A percentile compares a stretch with the other conserved stretches of the same genome.
Evolutionary conservation across 371 early-diverging fungal genomes (phyloP).

Genomic region (Nosema muscidifuracis): DNA sequence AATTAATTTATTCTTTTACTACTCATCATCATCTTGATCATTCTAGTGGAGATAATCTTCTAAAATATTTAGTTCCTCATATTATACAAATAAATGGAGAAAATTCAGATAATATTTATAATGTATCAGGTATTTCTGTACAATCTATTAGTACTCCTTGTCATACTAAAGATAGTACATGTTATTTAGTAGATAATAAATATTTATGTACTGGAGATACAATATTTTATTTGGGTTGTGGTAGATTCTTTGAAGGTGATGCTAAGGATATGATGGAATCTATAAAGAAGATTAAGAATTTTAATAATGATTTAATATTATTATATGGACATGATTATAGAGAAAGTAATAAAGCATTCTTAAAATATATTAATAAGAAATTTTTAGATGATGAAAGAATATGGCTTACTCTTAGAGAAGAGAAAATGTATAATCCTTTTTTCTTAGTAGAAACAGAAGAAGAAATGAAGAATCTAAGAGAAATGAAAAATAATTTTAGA

Average conservation of each 20-base stretch:
- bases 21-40: constrained; percentile 63
- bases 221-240: constrained; percentile 61
- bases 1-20: constrained; percentile 48
- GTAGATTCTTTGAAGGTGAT: constrained; percentile 61
- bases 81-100: constrained; percentile 6
- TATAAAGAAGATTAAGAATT: constrained; percentile 33
- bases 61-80: constrained; percentile 38
- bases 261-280: constrained; percentile 48
- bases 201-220: constrained; percentile 60
- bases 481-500: background rate
- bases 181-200: constrained; percentile 36
- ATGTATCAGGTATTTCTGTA: constrained; percentile 23
- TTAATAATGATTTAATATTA: constrained; percentile 34
- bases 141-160: constrained; percentile 53
- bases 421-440: background rate
- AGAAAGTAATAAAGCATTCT: constrained; percentile 47
- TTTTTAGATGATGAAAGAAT: background rate
- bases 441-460: background rate
- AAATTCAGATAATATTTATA: constrained; percentile 9
- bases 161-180: constrained; percentile 58
- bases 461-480: background rate
- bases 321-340: constrained; percentile 63
- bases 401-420: background rate
- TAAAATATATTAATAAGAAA: background rate
- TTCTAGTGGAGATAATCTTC: constrained; percentile 42